Evolutionary conservation across 2,329 filamentous ascomycete genomes (phyloP).

Genomic region (Boeremia exigua): DNA sequence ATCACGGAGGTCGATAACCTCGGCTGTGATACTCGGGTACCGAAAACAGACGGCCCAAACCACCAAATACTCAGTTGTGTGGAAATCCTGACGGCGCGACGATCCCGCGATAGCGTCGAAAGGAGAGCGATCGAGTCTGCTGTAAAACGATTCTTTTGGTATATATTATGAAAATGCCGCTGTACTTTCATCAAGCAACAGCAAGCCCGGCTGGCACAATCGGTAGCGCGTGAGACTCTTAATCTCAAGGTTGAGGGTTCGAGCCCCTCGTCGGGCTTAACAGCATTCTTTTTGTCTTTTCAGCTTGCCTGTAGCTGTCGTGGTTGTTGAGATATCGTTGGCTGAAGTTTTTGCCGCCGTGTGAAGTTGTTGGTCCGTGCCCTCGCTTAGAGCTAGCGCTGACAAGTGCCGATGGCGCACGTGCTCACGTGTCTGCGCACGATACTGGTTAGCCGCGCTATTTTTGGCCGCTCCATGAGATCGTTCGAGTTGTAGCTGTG

Average conservation of each 20-base stretch:
- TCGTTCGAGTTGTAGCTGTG: too few relatives aligned
- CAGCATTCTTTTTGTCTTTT: not conserved
- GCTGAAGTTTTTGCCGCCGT: not conserved
- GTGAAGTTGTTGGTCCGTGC: not conserved
- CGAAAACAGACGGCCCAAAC: not conserved
- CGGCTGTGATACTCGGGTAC: not conserved
- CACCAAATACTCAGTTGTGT: not conserved
- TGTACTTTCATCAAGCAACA: not conserved
- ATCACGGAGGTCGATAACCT: not conserved
- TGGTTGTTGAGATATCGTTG: not conserved
- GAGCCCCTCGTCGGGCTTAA: conserved; percentile 14
- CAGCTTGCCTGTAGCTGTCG: not conserved
- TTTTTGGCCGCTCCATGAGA: not conserved
- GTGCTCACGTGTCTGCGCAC: too few relatives aligned
- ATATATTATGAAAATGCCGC: too few relatives aligned
- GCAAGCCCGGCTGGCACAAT: conserved; percentile 13
- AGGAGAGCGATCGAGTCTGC: too few relatives aligned
- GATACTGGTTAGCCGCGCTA: not conserved
- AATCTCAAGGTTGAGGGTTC: conserved; percentile 16
- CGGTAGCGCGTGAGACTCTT: conserved; percentile 16
- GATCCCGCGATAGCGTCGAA: too few relatives aligned
- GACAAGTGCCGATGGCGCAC: too few relatives aligned
- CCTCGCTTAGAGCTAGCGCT: too few relatives aligned
- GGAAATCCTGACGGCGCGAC: not conserved
- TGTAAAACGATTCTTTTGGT: too few relatives aligned